Percentiles rank a stretch among this genome's conserved stretches.
These are phyloP conservation scores for Citrus hindsii DNA, from an alignment of 345 rosid genomes.

Conservation along the genomic window DNA sequence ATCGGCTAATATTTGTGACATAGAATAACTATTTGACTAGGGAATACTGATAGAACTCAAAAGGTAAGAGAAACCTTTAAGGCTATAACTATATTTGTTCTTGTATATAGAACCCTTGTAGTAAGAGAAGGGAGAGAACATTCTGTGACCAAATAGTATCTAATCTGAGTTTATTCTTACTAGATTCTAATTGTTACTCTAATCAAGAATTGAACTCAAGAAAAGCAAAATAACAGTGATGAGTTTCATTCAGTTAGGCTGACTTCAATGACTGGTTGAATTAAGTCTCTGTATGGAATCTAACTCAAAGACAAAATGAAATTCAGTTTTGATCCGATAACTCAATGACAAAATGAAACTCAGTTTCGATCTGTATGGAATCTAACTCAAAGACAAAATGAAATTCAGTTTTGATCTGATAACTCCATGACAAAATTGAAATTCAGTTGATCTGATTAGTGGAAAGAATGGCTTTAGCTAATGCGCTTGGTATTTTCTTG, in stretches of 20 bases:
- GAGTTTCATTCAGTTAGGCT: conserved; percentile 1
- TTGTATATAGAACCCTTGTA: not conserved
- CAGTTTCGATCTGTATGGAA: not conserved
- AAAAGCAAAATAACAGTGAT: not conserved
- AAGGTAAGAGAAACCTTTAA: not conserved
- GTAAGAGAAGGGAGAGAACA: not conserved
- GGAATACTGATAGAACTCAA: not conserved
- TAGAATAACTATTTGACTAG: not conserved
- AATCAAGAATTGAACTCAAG: not conserved
- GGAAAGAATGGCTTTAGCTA: not conserved
- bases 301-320: not conserved
- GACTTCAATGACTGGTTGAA: not conserved
- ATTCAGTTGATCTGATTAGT: not conserved
- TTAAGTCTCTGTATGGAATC: not conserved
- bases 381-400: not conserved
- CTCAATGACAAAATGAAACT: not conserved
- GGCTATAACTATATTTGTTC: not conserved
- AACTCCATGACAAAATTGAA: not conserved
- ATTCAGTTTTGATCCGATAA: not conserved
- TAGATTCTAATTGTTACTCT: not conserved
- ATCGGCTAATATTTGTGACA: not conserved
- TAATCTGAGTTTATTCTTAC: not conserved
- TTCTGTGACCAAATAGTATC: not conserved
- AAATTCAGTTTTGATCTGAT: not conserved
- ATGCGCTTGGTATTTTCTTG: not conserved